Evolutionary conservation across 768 basidiomycete species (phyloP).

Genomic region (Termitomyces bulborhizus): DNA sequence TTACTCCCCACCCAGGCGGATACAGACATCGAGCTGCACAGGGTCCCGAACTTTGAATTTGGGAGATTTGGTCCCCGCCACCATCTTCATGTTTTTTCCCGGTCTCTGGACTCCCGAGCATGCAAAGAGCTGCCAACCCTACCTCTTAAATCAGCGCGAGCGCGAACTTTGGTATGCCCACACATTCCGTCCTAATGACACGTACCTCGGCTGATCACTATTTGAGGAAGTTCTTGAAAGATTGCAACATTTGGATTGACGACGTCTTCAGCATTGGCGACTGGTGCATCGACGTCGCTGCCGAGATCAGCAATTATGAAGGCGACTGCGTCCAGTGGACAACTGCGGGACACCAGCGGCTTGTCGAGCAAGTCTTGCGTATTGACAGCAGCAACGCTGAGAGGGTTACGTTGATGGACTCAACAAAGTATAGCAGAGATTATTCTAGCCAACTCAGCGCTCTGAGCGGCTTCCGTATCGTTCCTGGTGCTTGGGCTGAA

Average conservation of each 20-base stretch:
- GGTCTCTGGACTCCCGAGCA: not conserved
- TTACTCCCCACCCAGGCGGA: not conserved
- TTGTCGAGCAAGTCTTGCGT: not conserved
- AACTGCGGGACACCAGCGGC: not conserved
- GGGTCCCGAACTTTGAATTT: slow-evolving; percentile 23
- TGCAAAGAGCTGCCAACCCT: not conserved
- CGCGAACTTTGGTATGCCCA: slow-evolving; percentile 15
- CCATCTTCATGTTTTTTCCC: slow-evolving; percentile 3
- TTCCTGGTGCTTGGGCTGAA: slow-evolving; percentile 3
- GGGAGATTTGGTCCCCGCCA: slow-evolving; percentile 15
- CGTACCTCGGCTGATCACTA: not conserved
- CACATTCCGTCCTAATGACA: slow-evolving; percentile 7
- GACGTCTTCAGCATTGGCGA: not conserved
- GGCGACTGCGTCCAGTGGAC: slow-evolving; percentile 13
- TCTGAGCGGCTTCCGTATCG: slow-evolving; percentile 7
- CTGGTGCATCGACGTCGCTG: slow-evolving; percentile 19
- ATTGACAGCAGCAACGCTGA: not conserved
- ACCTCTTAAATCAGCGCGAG: slow-evolving; percentile 9
- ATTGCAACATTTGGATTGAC: not conserved
- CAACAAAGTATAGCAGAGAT: slow-evolving; percentile 10
- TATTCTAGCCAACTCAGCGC: slow-evolving; percentile 10
- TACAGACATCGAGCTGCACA: slow-evolving; percentile 6
- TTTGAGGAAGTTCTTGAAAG: not conserved
- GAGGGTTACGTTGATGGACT: not conserved
- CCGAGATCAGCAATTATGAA: slow-evolving; percentile 12